Base-by-base conservation (phyloP, 2,329 filamentous ascomycete species). In the Cercospora berteroae region DNA sequence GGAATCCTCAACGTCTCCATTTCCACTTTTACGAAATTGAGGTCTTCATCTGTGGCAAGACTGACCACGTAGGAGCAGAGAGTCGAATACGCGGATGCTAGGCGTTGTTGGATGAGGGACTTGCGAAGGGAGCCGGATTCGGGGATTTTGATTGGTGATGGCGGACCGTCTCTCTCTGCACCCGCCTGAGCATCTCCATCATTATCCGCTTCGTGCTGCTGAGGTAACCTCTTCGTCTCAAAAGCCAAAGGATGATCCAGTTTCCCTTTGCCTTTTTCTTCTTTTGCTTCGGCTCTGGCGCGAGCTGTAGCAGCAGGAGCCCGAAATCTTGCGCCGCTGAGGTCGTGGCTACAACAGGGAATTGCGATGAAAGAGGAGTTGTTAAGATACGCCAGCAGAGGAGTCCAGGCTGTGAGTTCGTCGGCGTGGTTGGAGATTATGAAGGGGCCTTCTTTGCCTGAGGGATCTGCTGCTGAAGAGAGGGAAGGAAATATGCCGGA, bases 381-480 rank as follows among this genome's bases (percentile, higher is more conserved):
- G 0, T 90, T 93, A 1, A 93, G 81, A 6, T 88, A 87, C 0
- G 92, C 94, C 48, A 99, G 86, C 18, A 98, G 85, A 0, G 95
- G 95, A 0, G 95, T 98, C 95, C 95, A 99, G 0, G 92, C 88
- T 0, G 95, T 99, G 13, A 99, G 85, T 80, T 99, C 94, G 77
- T 99, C 95, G 10, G 94, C 94, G 78, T 99, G 95, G 76, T 99
- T 99, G 59, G 93, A 96, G 70, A 99, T 90, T 74, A 99, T 93
- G 79, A 99, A 99, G 0, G 93, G 96, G 29, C 88, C 88, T 58
- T 31, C 33, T 57, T 27, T n/a, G 31, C 5, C 20, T 25, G n/a
- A 8, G 10, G 29, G 16, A 4, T 36, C 4, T 1, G 60, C 23
- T 20, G 25, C 2, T 18, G 39, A 27, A 12, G 42, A 7, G 2